Percentiles rank a stretch among this genome's conserved stretches.
Conservation (phyloP, 2,329 filamentous ascomycete species). For the Fusarium pilosicola region DNA sequence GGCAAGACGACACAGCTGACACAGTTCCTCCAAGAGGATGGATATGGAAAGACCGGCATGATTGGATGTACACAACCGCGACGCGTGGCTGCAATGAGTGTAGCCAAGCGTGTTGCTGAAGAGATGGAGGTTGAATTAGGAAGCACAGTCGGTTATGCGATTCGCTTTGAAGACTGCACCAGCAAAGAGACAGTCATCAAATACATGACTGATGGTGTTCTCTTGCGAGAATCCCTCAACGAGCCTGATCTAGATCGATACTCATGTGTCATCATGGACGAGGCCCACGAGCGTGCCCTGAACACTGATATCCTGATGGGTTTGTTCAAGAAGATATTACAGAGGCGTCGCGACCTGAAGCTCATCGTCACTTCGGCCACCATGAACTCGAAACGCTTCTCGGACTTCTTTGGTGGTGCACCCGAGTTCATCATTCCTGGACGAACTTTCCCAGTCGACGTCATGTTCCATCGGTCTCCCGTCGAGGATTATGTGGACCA, state of each 20-base stretch:
- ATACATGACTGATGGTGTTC: constrained; percentile 98
- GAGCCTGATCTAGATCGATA: constrained; percentile 95
- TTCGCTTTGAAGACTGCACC: constrained; percentile 98
- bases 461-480: constrained; percentile 93
- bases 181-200: constrained; percentile 96
- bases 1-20: constrained; percentile 98
- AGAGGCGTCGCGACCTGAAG: constrained; percentile 89
- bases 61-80: constrained; percentile 97
- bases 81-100: constrained; percentile 98
- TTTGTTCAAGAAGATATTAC: constrained; percentile 94
- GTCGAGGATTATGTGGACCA: constrained; percentile 98
- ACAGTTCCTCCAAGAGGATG: constrained; percentile 95
- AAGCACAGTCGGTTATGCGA: constrained; percentile 91
- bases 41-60: constrained; percentile 86
- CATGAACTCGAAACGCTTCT: constrained; percentile 97
- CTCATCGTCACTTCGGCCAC: constrained; percentile 98
- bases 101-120: constrained; percentile 96
- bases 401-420: constrained; percentile 93
- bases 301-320: constrained; percentile 99
- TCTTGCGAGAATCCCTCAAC: constrained; percentile 91
- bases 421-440: constrained; percentile 97
- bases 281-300: constrained; percentile 94
- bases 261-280: constrained; percentile 99
- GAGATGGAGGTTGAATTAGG: constrained; percentile 97
- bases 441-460: constrained; percentile 94